Conservation (phyloP, 2,329 filamentous ascomycete species). For the Clonostachys chloroleuca region DNA sequence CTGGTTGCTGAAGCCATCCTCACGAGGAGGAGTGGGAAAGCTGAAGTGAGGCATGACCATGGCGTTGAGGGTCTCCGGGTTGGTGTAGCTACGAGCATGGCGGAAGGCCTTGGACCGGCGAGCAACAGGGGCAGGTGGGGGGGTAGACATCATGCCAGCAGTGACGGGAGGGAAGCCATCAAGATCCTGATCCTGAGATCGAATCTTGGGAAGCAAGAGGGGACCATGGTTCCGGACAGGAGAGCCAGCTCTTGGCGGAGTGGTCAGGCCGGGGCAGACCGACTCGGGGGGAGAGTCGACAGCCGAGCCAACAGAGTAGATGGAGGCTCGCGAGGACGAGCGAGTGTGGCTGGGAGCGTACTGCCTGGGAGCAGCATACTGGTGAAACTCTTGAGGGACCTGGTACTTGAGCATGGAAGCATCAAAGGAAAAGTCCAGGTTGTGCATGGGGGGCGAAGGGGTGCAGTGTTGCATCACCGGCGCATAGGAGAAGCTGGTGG, state of each 20-base stretch:
- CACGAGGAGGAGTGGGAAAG: constrained; percentile 26
- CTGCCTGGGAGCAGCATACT: neutral
- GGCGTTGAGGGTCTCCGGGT: constrained; percentile 48
- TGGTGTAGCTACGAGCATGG: constrained; percentile 57
- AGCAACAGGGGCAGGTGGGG: constrained; percentile 6
- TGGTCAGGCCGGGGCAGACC: constrained; percentile 62
- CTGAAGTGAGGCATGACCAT: constrained; percentile 28
- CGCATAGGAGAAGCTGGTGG: constrained; percentile 3
- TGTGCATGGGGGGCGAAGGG: constrained; percentile 3
- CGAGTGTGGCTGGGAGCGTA: constrained; percentile 49
- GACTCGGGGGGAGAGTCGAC: constrained; percentile 55
- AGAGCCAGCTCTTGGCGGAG: constrained; percentile 59
- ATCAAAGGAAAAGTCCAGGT: constrained; percentile 6
- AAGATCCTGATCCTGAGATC: constrained; percentile 76
- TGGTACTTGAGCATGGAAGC: constrained; percentile 3
- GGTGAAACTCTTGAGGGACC: neutral
- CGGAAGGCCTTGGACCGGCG: neutral
- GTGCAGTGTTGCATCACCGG: constrained; percentile 1
- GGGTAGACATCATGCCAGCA: constrained; percentile 17
- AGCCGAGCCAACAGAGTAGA: constrained; percentile 58
- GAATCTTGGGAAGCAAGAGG: constrained; percentile 78
- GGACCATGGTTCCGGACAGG: constrained; percentile 77
- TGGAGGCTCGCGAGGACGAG: constrained; percentile 61
- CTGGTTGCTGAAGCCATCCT: constrained; percentile 28
- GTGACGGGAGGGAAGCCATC: constrained; percentile 43